Base-by-base conservation (phyloP, 345 rosid genomes). In the Bruguiera gymnorhiza region DNA sequence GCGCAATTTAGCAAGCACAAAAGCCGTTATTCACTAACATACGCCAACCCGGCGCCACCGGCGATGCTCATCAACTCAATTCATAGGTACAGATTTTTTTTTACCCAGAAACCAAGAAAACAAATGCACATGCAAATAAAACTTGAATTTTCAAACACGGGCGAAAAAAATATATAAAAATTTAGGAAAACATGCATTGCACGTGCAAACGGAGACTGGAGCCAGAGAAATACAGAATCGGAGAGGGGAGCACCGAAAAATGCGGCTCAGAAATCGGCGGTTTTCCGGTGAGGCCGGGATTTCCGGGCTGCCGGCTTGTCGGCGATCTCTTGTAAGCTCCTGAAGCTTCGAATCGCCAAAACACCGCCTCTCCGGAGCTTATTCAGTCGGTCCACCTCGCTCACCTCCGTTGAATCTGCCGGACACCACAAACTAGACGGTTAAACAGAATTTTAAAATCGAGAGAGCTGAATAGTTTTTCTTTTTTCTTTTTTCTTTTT, bases 211-310 rank as follows among this genome's bases (percentile, higher is more conserved):
- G 30, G 16, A 24, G 27, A 21, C 27, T 5, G 15, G 37, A 7
- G 10, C 4, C 27, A n/a, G 6, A 6, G 58, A 37, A 37, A 39
- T 55, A 59, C 26, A 60, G 64, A 1, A 37, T 32, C 39, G 16
- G 27, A 34, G 29, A 36, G 7, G 6, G 19, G 5, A 50, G 26
- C 62, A 57, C 5, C 73, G 5, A 60, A 50, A 7, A 68, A 68
- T 18, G 50, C 72, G 36, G 72, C 57, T 72, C 83, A 93, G 79
- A 89, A 83, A 68, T 80, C 83, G 73, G 89, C 95, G 55, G 84
- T 67, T 87, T 94, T 91, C 66, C 98, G 73, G 89, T 85, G 87
- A 32, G 75, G 67, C 54, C 86, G 87, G 63, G 76, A 77, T 77
- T 76, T 84, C 27, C 70, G 54, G 18, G 31, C 20, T 3, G 70